These are phyloP conservation scores for Ilex asprella DNA, from an alignment of 257 asterid species.

Conservation along the genomic window DNA sequence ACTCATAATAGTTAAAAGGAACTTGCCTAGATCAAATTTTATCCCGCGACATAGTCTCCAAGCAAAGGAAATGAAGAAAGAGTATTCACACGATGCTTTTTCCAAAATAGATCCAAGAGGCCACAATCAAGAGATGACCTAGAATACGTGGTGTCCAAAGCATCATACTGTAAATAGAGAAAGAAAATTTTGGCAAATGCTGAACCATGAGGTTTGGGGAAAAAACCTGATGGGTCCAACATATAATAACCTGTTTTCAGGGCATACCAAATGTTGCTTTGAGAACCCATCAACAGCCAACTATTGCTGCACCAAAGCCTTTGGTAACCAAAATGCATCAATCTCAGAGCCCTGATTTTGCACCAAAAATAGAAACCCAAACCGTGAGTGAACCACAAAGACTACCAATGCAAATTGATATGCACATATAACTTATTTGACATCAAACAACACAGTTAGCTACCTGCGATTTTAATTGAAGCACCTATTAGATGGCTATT, in stretches of 20 bases:
- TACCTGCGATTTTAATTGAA: too few relatives aligned
- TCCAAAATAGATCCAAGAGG: constrained; percentile 96
- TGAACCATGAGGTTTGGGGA: constrained; percentile 9
- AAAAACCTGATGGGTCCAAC: neutral
- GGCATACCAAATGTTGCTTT: too few relatives aligned
- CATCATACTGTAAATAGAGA: constrained; percentile 57
- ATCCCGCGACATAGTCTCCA: constrained; percentile 98
- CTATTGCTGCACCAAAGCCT: too few relatives aligned
- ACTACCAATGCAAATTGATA: too few relatives aligned
- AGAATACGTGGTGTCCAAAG: constrained; percentile 89
- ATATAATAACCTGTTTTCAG: neutral
- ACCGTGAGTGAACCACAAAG: too few relatives aligned
- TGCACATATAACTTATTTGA: too few relatives aligned
- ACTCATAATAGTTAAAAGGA: constrained; percentile 5
- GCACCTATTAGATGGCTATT: too few relatives aligned
- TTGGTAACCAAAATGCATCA: too few relatives aligned
- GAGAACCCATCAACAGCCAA: too few relatives aligned
- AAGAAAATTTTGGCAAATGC: constrained; percentile 4
- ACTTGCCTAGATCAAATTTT: constrained; percentile 89
- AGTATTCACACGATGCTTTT: constrained; percentile 97
- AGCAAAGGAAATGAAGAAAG: constrained; percentile 97
- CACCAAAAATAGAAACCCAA: too few relatives aligned
- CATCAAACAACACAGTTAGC: too few relatives aligned
- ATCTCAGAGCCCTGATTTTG: too few relatives aligned
- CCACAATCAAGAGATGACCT: constrained; percentile 87